Base-by-base conservation (phyloP, 805 yeast species). In the Priceomyces castillae region DNA sequence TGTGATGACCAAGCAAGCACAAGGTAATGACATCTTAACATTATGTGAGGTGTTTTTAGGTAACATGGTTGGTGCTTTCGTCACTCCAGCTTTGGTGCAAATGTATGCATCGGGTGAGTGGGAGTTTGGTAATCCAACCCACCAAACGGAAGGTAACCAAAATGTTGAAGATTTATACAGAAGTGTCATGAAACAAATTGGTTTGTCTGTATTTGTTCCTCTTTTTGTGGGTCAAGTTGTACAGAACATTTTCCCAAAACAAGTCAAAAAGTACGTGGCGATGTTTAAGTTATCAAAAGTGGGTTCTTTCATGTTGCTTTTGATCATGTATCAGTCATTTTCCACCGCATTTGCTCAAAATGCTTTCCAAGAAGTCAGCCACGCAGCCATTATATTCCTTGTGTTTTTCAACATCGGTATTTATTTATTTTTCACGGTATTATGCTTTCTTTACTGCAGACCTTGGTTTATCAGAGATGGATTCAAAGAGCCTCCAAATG, bases 1-100 rank as follows among this genome's bases (percentile, higher is more conserved):
- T 22, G 90, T 90, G 22, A 90, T 90, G 96, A 90, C 97, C 4
- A 76, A 81, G 41, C 77, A 77, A 46, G 96, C 97, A 0, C 81
- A 84, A 51, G 97, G 96, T 7, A 87, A 89, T 62, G 90, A 80
- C 50, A 65, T 84, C 14, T 65, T 89, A 41, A 83, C 95, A 15
- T 68, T 88, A 5, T 83, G 94, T 59, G 95, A 88, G 60, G 96
- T 90, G 7, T 80, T 89, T 46, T 74, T 89, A 26, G 96, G 96
- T 1, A 90, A 90, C 57, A 57, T 89, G 38, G 56, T 88, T 34
- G 97, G 97, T 2, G 94, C 94, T 0, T 90, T 90, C 55, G 73
- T 90, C 16, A 86, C 96, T 0, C 97, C 97, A 0, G 92, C 94
- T 0, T 65, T 90, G 38, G 76, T 82, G 2, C 96, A 89, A 58